Conservation (phyloP, 2,329 filamentous ascomycete species). For the Madurella mycetomatis region DNA sequence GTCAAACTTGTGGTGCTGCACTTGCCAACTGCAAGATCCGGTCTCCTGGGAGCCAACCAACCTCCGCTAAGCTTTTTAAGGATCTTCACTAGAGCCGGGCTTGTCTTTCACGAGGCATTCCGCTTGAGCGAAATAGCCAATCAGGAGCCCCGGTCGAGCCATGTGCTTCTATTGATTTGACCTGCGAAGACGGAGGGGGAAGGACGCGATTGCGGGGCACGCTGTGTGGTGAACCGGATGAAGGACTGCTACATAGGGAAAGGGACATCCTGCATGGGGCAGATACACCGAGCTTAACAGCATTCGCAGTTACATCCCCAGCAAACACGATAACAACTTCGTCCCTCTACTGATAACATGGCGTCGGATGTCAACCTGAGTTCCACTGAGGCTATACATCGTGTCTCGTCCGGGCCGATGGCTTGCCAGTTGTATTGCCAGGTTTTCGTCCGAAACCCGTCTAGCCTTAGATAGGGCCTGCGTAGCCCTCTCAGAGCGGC, state of each 20-base stretch:
- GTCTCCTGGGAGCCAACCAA: background rate
- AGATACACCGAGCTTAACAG: background rate
- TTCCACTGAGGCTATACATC: no score
- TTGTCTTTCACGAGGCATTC: background rate
- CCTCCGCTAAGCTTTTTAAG: background rate
- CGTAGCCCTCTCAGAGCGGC: no score
- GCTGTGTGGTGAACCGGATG: slow-evolving; percentile 1
- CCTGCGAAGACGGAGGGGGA: background rate
- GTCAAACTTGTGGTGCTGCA: background rate
- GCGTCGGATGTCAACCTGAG: background rate
- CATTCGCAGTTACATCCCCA: background rate
- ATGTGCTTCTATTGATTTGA: slow-evolving; percentile 22
- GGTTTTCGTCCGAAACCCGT: no score
- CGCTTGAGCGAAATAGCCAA: slow-evolving; percentile 15
- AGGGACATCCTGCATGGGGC: background rate
- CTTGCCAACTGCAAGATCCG: background rate
- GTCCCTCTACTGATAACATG: background rate
- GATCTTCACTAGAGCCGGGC: background rate
- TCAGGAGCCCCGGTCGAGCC: slow-evolving; percentile 16
- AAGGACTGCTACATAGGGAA: slow-evolving; percentile 3
- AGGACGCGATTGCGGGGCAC: slow-evolving; percentile 12
- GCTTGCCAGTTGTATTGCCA: no score
- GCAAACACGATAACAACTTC: background rate
- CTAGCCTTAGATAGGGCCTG: no score
- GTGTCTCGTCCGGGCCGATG: no score